These are phyloP conservation scores for Epichloe baconii DNA, from an alignment of 2,329 filamentous ascomycete genomes.

Conservation along the genomic window DNA sequence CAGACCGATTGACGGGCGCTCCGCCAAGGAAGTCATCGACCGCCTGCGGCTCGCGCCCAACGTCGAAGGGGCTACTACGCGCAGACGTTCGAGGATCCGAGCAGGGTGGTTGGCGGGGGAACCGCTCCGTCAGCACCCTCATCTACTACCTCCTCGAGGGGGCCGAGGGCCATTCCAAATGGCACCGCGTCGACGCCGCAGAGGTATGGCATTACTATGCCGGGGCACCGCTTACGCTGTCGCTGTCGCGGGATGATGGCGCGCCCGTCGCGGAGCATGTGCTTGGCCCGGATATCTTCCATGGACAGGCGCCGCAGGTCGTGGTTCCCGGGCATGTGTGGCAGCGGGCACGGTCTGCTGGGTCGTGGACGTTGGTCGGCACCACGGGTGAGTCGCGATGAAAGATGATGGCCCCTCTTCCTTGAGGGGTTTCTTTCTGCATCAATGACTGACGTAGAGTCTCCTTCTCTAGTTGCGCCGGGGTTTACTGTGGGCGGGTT, in stretches of 20 bases:
- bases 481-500: neutral
- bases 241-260: conserved; percentile 30
- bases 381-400: conserved; percentile 8
- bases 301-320: conserved; percentile 28
- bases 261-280: conserved; percentile 9
- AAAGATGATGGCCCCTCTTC: neutral
- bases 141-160: conserved; percentile 41
- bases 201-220: conserved; percentile 43
- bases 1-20: neutral
- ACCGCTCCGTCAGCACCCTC: conserved; percentile 31
- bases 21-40: conserved; percentile 28
- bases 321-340: conserved; percentile 27
- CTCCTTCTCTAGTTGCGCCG: neutral
- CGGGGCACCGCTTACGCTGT: conserved; percentile 34
- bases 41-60: conserved; percentile 29
- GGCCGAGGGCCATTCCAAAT: conserved; percentile 26
- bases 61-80: conserved; percentile 36
- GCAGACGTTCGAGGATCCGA: conserved; percentile 31
- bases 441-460: neutral
- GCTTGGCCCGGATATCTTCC: conserved; percentile 29
- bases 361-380: conserved; percentile 35
- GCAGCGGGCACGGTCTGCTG: conserved; percentile 25
- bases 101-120: conserved; percentile 3
- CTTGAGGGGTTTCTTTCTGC: too few species aligned
- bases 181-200: conserved; percentile 34